Percentiles rank a stretch among this genome's conserved stretches.
Evolutionary conservation across 2,329 filamentous ascomycete species (phyloP).

Genomic region (Fonsecaea monophora): DNA sequence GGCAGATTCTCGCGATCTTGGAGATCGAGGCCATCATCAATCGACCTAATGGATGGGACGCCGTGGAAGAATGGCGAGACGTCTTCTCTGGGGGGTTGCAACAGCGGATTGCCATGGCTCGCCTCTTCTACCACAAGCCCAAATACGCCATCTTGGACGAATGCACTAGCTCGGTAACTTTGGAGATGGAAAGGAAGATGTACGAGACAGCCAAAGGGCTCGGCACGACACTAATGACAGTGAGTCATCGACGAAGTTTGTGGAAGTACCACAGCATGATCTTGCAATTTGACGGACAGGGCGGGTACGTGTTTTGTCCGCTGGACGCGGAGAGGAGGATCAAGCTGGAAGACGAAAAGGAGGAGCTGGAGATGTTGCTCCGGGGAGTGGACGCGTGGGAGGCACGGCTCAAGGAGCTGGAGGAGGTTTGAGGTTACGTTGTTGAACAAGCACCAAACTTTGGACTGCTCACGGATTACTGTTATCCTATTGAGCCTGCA

Average conservation of each 20-base stretch:
- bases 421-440: conserved; percentile 19
- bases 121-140: conserved; percentile 90
- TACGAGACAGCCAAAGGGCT: conserved; percentile 93
- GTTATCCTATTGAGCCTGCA: too few relatives aligned
- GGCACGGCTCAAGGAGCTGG: conserved; percentile 66
- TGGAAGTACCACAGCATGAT: conserved; percentile 98
- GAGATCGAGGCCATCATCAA: conserved; percentile 84
- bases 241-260: conserved; percentile 85
- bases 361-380: conserved; percentile 86
- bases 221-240: conserved; percentile 95
- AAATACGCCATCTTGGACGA: conserved; percentile 96
- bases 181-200: conserved; percentile 94
- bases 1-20: conserved; percentile 76
- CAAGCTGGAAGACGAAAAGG: conserved; percentile 91
- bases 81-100: conserved; percentile 90
- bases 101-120: conserved; percentile 95
- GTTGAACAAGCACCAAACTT: background rate
- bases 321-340: conserved; percentile 87
- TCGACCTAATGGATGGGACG: conserved; percentile 83
- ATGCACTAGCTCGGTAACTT: conserved; percentile 92
- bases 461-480: background rate
- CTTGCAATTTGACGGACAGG: conserved; percentile 94
- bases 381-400: conserved; percentile 87
- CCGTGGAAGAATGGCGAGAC: conserved; percentile 95
- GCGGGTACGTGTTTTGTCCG: conserved; percentile 85